Base-by-base conservation (phyloP, 805 yeast species). In the Suhomyces prunicola region DNA sequence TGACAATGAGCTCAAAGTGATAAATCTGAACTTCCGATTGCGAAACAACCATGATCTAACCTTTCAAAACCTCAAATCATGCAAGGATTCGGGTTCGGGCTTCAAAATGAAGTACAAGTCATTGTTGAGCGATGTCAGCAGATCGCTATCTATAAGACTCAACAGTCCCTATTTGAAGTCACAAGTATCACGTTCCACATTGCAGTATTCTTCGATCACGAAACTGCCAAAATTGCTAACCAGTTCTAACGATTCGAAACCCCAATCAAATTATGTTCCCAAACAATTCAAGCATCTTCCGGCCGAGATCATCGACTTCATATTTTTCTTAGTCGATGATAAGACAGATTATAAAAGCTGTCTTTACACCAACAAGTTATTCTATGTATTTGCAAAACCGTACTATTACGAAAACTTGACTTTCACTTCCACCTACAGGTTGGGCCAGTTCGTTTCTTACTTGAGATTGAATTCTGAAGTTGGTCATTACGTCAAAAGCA, bases 381-480 rank as follows among this genome's bases (percentile, higher is more conserved):
- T 87, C 58, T 79, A 84, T 63, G 65, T 63, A 33, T 69, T 82
- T 6, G 78, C 86, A 2, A 81, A 83, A 57, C 78, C 78, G 5
- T 73, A 77, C 23, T 67, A 90, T 9, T 90, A 88, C 65, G 62
- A 71, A 12, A 55, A 68, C 6, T 83, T 92, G 3, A 55, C 60
- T 12, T 79, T 90, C 58, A 79, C 83, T 0, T 84, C 96, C 2
- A 85, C 92, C 6, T 90, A 87, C 64, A 72, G 96, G 42, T 80
- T 88, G 44, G 94, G 90, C 0, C 96, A 90, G 67, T 85, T 90
- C 60, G 83, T 90, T 5, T 78, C 91, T 1, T 78, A 84, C 5
- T 67, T 90, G n/a, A 74, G 87, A 44, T 73, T 79, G 50, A 79
- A 80, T 57, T 76, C 81, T 7, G 70, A 72, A 2, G 76, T 87